Base-by-base conservation (phyloP, 1,284 basidiomycete species). In the Salmacisia buchloeana region DNA sequence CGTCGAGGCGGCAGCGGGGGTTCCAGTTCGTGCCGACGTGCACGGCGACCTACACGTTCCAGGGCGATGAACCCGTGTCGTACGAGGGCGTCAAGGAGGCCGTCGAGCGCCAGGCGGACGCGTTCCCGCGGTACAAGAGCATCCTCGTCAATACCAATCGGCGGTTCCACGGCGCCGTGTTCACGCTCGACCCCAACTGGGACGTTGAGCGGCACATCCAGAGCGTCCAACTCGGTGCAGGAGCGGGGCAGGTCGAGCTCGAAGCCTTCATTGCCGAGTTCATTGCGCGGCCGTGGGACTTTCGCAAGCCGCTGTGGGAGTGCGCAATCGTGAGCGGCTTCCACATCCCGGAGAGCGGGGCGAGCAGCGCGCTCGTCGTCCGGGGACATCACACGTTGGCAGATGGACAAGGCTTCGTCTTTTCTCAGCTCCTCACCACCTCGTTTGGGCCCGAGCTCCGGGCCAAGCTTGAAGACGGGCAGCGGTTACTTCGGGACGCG, bases 391-490 rank as follows among this genome's bases (percentile, higher is more conserved):
- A 79, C 59, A 72, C 71, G 1, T 54, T 73, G 7, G 63, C 74
- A 2, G 77, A 79, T 57, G 77, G 77, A 0, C 76, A 78, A 58
- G 77, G 77, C 5, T 79, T 78, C 61, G 65, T 77, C 62, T 66
- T 78, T 65, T 68, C 66, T 35, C 71, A 74, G 60, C 63, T 79
- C 9, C 69, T 68, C 15, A 60, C 73, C 59, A 77, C 76, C 10
- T 74, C 71, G 49, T 72, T 66, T 21, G 74, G 75, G 2, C 63
- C 74, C 27, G 75, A 79, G 62, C 62, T 79, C 10, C 67, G 72
- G 39, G 64, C 63, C 18, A 70, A 72, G 68, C 70, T 78, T 62
- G 33, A 67, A 34, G 71, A 74, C 2, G 74, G 69, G 2, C 65
- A 65, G 1, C 56, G 68, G 61, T 41, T 70, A 57, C 58, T 75